These are phyloP conservation scores for Pseudogymnoascus sp. DNA, from an alignment of 2,329 filamentous ascomycete genomes.

Conservation along the genomic window DNA sequence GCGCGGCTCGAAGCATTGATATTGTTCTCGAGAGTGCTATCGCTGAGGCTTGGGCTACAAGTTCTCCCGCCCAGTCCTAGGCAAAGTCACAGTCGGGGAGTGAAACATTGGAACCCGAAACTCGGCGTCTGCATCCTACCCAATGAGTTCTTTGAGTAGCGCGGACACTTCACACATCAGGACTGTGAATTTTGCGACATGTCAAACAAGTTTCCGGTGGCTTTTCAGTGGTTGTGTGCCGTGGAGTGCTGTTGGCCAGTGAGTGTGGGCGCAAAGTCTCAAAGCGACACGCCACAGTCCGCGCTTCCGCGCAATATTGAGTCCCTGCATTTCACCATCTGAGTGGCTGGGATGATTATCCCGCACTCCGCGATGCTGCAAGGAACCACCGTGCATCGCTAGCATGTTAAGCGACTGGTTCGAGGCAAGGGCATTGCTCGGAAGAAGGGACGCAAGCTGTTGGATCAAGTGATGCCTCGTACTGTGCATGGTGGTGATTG, in stretches of 20 bases:
- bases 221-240: neutral
- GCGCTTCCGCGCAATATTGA: constrained; percentile 3
- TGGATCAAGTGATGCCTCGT: neutral
- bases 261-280: neutral
- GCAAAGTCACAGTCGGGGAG: neutral
- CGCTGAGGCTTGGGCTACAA: neutral
- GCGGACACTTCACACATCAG: neutral
- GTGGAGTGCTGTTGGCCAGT: neutral
- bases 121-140: neutral
- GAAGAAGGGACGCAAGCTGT: neutral
- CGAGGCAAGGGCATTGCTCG: neutral
- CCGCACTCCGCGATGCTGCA: constrained; percentile 4
- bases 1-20: constrained; percentile 1
- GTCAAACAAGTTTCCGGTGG: neutral
- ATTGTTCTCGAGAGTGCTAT: neutral
- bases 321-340: constrained; percentile 2
- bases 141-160: neutral
- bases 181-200: neutral
- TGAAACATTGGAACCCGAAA: constrained; percentile 1
- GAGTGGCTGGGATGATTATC: constrained; percentile 3
- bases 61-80: neutral
- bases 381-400: neutral
- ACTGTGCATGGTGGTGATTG: neutral
- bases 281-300: neutral
- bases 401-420: neutral